phyloP scores from a whole-genome alignment of 73 alveolate species.

The Blepharisma japonicum region DNA sequence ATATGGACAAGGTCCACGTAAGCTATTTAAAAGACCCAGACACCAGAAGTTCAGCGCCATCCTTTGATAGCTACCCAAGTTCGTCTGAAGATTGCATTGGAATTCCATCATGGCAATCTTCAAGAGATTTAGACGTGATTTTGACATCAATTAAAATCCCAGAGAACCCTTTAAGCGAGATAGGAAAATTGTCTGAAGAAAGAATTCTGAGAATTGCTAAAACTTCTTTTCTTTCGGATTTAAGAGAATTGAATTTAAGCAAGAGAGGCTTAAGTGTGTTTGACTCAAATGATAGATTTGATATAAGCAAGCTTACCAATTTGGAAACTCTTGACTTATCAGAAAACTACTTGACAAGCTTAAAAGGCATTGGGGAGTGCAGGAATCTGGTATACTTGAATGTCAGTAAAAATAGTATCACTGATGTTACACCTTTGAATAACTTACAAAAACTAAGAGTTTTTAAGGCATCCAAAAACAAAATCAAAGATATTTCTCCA shows the following conservation, averaged over 20 bases:
- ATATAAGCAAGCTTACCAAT: neutral
- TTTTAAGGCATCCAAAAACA: slow-evolving; percentile 1
- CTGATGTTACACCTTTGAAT: neutral
- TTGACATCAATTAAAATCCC: neutral
- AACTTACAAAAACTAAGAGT: neutral
- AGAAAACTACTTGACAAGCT: neutral
- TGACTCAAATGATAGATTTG: neutral
- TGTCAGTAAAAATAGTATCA: neutral
- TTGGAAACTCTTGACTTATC: neutral
- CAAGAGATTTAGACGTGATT: neutral
- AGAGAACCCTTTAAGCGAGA: neutral
- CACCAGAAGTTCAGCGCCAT: neutral
- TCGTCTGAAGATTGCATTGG: neutral
- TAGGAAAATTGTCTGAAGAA: neutral
- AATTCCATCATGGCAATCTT: neutral
- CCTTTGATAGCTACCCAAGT: neutral
- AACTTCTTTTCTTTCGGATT: neutral
- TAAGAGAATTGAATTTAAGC: neutral
- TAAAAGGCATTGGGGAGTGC: neutral
- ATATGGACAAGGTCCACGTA: neutral
- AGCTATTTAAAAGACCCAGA: neutral
- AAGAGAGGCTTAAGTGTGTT: neutral
- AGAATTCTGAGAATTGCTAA: neutral
- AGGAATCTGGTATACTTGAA: neutral
- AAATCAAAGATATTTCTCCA: neutral